Evolutionary conservation across 2,329 filamentous ascomycete genomes (phyloP), one percentile per base, ranked within the genome.

Genomic region (Sphaerulina musiva): DNA sequence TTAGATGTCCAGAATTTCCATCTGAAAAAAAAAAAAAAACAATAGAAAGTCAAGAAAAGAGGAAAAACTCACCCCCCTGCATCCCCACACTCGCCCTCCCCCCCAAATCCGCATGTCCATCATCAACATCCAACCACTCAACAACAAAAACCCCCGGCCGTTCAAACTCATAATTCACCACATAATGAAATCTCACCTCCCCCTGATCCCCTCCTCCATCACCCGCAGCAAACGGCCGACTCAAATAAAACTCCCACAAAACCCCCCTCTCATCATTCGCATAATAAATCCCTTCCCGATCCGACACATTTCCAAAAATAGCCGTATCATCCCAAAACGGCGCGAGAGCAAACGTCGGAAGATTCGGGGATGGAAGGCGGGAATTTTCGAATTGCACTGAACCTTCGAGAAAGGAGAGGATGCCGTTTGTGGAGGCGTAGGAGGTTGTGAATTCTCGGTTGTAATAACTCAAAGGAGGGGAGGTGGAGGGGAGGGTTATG

Each of bases 301-400:
- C 53, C 14, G 43, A 46, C 17, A 40, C 36, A 17, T 54, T 49
- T 11, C 57, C 59, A 44, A 59, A 62, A 10, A 68, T 55, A 51
- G 62, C 64, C 3, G 68, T 59, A 51, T 72, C 69, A 48, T 69
- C 66, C 57, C 65, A 68, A 52, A 68, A 67, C 4, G 69, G 65
- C 3, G 54, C 61, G 17, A 68, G 52, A 40, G 66, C 62, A 50
- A 59, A 61, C 32, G 58, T 54, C 2, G 69, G 67, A 8, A 70
- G 51, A 23, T 57, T 40, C 29, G 49, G 17, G 32, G 62, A 58
- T 1, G 67, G 67, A 14, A 69, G 51, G 2, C 51, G 41, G 17
- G 50, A 31, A 29, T 55, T 49, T 38, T 64, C 57, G 54, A 66
- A 70, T 14, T 61, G 54, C 4, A 59, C 36, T 38, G 59, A 59